phyloP scores from a whole-genome alignment of 176 grass and related monocot genomes.

The Avena insularis region DNA sequence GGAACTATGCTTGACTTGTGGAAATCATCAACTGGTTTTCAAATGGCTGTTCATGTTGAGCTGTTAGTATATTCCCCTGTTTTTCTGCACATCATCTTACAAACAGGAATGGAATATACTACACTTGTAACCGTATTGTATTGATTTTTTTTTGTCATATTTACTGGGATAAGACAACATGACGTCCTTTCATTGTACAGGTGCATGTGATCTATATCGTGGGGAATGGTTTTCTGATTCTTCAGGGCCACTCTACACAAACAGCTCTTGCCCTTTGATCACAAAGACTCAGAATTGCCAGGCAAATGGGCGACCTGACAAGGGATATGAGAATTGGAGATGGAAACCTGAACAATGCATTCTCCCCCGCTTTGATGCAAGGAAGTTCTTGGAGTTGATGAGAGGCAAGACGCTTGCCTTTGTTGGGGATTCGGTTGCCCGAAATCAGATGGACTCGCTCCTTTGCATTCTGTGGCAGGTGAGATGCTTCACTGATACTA shows the following conservation, averaged over 20 bases:
- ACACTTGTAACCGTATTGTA: neutral
- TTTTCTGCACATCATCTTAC: neutral
- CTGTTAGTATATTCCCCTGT: conserved; percentile 28
- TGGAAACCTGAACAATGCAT: conserved; percentile 55
- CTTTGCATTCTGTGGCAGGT: conserved; percentile 96
- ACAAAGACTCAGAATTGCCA: conserved; percentile 87
- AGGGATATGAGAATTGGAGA: conserved; percentile 54
- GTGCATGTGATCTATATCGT: conserved; percentile 68
- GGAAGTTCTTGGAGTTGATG: conserved; percentile 88
- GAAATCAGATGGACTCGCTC: conserved; percentile 36
- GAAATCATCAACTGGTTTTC: conserved; percentile 22
- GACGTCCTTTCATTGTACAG: conserved; percentile 18
- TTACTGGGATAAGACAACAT: conserved; percentile 22
- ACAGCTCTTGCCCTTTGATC: conserved; percentile 83
- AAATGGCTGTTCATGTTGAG: conserved; percentile 29
- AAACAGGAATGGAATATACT: neutral
- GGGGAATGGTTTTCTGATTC: conserved; percentile 81
- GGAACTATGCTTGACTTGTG: neutral
- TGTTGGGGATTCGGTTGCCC: conserved; percentile 86
- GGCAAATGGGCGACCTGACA: conserved; percentile 83
- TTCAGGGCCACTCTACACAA: conserved; percentile 75
- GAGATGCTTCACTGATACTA: neutral
- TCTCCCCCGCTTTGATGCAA: conserved; percentile 73
- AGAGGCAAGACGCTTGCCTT: conserved; percentile 90
- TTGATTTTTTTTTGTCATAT: conserved; percentile 12